Conservation (phyloP, 139 green algal species). For the Coccomyxa sp. region DNA sequence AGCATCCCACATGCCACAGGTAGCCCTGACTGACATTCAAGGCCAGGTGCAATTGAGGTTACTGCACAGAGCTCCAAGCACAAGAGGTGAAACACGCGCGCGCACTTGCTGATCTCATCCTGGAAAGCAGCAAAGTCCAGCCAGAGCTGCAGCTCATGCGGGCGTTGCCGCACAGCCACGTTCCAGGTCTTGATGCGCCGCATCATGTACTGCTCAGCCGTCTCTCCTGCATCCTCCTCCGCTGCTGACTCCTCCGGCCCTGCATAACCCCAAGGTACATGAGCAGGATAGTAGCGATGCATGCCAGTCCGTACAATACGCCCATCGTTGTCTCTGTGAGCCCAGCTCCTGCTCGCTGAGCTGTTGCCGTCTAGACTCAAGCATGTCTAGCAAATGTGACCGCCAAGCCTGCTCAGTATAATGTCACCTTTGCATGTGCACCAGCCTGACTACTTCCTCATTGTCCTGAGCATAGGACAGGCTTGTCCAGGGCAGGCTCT, state of each 20-base stretch:
- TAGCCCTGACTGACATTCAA: too few relatives aligned
- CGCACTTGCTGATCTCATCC: constrained; percentile 20
- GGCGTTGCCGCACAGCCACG: constrained; percentile 48
- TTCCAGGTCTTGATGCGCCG: constrained; percentile 74
- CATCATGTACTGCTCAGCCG: constrained; percentile 47
- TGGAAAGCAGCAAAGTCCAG: constrained; percentile 83
- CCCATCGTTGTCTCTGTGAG: too few relatives aligned
- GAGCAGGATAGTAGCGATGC: too few relatives aligned
- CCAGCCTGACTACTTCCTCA: background rate
- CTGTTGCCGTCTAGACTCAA: too few relatives aligned
- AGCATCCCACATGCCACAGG: too few relatives aligned
- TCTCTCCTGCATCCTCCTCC: constrained; percentile 38
- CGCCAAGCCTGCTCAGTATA: too few relatives aligned
- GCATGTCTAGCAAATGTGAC: too few relatives aligned
- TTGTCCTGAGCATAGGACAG: background rate
- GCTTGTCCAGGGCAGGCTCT: background rate
- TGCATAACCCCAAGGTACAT: background rate
- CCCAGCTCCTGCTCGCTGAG: too few relatives aligned
- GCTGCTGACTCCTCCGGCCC: background rate
- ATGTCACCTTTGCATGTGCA: background rate
- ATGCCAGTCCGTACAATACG: too few relatives aligned
- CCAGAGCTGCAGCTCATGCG: constrained; percentile 67
- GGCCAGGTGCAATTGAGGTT: background rate
- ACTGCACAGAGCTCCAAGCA: too few relatives aligned
- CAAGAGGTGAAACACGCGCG: too few relatives aligned